Conservation (phyloP, 2,329 filamentous ascomycete species). For the Talaromyces sp. region DNA sequence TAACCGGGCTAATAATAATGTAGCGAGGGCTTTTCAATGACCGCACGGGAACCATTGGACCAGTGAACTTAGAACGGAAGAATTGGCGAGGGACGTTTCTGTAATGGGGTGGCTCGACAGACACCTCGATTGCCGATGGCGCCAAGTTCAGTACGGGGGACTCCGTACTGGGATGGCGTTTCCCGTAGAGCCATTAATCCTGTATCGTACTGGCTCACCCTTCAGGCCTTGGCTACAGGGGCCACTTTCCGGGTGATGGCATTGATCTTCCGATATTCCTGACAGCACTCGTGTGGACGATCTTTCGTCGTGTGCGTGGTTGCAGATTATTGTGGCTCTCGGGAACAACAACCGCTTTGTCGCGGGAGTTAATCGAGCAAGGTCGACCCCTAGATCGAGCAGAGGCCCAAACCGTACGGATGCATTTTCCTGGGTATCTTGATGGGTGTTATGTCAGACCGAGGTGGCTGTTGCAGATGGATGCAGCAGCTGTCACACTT, state of each 20-base stretch:
- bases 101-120: not conserved
- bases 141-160: not conserved
- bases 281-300: not conserved
- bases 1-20: not conserved
- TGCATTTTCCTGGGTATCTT: not conserved
- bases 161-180: not conserved
- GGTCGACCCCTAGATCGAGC: not conserved
- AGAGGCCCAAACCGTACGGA: not conserved
- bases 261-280: not conserved
- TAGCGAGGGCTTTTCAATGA: slow-evolving; percentile 3
- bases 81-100: not conserved
- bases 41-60: not conserved
- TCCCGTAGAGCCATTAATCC: not conserved
- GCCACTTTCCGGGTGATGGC: not conserved
- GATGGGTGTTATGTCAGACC: not conserved
- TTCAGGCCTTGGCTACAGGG: not conserved
- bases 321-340: not conserved
- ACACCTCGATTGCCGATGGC: not conserved
- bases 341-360: not conserved
- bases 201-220: not conserved
- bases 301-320: not conserved
- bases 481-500: slow-evolving; percentile 8
- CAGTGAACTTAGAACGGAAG: not conserved
- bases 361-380: slow-evolving; percentile 1
- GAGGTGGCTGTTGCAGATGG: not conserved